Evolutionary conservation across 768 basidiomycete species (phyloP), one percentile per base, ranked within the genome.

Genomic region (Naganishia vishniacii): DNA sequence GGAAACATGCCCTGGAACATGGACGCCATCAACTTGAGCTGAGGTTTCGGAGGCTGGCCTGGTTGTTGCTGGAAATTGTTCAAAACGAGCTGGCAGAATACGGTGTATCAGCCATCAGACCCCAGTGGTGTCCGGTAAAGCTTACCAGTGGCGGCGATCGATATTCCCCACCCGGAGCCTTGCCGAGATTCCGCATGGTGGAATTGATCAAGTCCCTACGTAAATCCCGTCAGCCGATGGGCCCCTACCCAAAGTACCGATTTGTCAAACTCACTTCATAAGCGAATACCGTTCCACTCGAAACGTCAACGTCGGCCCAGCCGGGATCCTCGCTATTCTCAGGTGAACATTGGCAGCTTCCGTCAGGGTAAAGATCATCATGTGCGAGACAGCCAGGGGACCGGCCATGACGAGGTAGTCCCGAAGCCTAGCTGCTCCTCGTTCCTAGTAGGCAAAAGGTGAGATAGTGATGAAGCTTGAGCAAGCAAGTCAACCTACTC

Each of bases 1-100:
- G 95, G 95, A 79, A 97, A 99, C 65, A 99, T 81, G 31, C 89
- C 87, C 77, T 98, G 95, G 80, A 99, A 95, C 64, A 91, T 85
- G 78, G 95, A 95, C 83, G 92, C 87, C 73, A 98, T 83, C 64
- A 98, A 86, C 40, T 89, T 83, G 41, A 97, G 82, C 74, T 98
- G 91, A 85, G 86, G 64, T 82, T 84, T 59, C 84, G 91, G 78
- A 85, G 94, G 18, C 29, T 70, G 71, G 25, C 73, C 75, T 9
- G 74, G 68, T 28, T 61, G 65, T 58, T 74, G 74, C 64, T 75
- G 75, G 86, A 94, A 67, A 87, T 89, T 78, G 64, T 76, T 78
- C 28, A 98, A 84, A 1, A 99, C 94, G 64, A 97, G 86, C 94
- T 94, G 74, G n/a, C n/a, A n/a, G n/a, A n/a, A n/a, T 48, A 62